phyloP scores from a whole-genome alignment of 1,139 yeast species.

The Pneumocystis oryctolagi region DNA sequence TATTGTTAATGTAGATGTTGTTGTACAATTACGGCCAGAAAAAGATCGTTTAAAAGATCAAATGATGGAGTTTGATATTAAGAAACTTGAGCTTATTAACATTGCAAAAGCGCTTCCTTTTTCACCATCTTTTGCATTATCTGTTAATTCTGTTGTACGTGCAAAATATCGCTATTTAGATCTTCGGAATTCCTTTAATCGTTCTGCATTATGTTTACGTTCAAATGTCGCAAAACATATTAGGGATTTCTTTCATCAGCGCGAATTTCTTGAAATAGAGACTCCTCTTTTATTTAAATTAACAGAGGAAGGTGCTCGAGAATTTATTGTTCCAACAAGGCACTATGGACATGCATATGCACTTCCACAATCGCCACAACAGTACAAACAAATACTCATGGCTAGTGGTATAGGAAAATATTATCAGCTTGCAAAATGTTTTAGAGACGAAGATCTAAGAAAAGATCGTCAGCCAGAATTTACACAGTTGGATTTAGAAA shows the following conservation, averaged over 20 bases:
- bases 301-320: constrained; percentile 97
- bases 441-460: constrained; percentile 87
- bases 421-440: constrained; percentile 84
- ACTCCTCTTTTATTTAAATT: constrained; percentile 88
- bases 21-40: constrained; percentile 15
- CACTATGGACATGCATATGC: constrained; percentile 53
- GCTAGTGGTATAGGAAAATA: constrained; percentile 80
- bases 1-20: constrained; percentile 13
- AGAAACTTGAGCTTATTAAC: constrained; percentile 43
- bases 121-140: constrained; percentile 46
- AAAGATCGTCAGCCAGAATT: constrained; percentile 96
- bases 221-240: constrained; percentile 45
- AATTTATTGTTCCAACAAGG: constrained; percentile 85
- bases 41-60: constrained; percentile 14
- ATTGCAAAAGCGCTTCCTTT: constrained; percentile 51
- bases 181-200: constrained; percentile 38
- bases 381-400: constrained; percentile 84
- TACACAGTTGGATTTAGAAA: constrained; percentile 87
- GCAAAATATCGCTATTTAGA: constrained; percentile 69
- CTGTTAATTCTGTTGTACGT: constrained; percentile 39
- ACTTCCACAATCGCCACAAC: constrained; percentile 94
- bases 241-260: constrained; percentile 34
- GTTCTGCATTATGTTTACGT: constrained; percentile 39
- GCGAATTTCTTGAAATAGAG: constrained; percentile 63
- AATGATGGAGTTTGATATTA: constrained; percentile 44